A percentile compares a stretch with the other conserved stretches of the same genome.
These are phyloP conservation scores for Termitomyces sp. DNA, from an alignment of 768 basidiomycete genomes.

Conservation along the genomic window DNA sequence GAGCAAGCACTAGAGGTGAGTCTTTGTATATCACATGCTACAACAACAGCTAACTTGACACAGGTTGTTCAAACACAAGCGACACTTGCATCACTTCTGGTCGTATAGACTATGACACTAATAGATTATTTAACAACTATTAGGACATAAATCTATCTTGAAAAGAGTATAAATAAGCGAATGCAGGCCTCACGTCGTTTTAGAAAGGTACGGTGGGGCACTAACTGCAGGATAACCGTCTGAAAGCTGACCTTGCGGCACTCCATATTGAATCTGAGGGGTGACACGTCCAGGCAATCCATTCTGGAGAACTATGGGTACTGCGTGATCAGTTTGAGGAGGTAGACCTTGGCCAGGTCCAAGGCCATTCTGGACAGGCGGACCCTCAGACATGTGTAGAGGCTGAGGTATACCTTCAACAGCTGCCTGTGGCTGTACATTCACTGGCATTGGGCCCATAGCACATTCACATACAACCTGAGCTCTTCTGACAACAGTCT, in stretches of 20 bases:
- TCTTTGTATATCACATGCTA: not conserved
- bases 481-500: conserved; percentile 74
- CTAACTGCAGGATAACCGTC: not conserved
- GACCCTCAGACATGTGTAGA: not conserved
- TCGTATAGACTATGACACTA: conserved; percentile 44
- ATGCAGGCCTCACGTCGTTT: not conserved
- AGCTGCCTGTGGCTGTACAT: conserved; percentile 13
- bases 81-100: conserved; percentile 72
- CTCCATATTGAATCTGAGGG: not conserved
- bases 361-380: not conserved
- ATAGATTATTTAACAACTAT: conserved; percentile 10
- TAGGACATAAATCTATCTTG: not conserved
- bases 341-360: not conserved
- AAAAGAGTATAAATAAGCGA: not conserved
- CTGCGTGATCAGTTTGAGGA: not conserved
- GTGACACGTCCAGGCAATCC: not conserved
- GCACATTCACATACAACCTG: conserved; percentile 89
- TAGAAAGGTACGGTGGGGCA: not conserved
- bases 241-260: not conserved
- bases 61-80: conserved; percentile 84
- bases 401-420: not conserved
- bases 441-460: conserved; percentile 31
- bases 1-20: conserved; percentile 85
- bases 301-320: not conserved
- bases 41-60: conserved; percentile 1